Conservation (phyloP, 176 grass and related monocot genomes). For the Hordeum marinum region DNA sequence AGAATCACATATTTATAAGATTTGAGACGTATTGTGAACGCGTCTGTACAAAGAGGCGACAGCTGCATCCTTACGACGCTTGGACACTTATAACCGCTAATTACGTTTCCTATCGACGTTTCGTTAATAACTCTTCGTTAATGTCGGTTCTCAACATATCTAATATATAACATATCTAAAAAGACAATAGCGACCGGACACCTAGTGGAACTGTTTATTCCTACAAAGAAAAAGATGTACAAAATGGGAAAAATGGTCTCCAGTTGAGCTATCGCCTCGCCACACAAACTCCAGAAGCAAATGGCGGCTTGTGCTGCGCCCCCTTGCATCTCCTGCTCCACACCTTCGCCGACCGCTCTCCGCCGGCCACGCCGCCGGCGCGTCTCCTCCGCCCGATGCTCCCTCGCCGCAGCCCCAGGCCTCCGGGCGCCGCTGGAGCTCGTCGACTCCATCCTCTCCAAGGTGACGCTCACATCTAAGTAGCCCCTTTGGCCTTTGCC, state of each 20-base stretch:
- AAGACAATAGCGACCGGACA: background rate
- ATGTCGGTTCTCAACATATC: too few species aligned
- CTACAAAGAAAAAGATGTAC: background rate
- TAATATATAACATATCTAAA: too few species aligned
- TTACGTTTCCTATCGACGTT: too few species aligned
- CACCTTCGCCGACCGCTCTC: slow-evolving; percentile 21
- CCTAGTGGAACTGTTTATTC: background rate
- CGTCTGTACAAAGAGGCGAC: too few species aligned
- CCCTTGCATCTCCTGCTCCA: slow-evolving; percentile 31
- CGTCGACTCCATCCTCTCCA: slow-evolving; percentile 72
- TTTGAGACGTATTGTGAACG: too few species aligned
- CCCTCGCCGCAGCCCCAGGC: slow-evolving; percentile 40
- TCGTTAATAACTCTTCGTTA: too few species aligned
- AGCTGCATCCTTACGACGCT: too few species aligned
- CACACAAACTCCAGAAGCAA: slow-evolving; percentile 23
- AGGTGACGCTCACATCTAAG: slow-evolving; percentile 28
- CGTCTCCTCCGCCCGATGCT: slow-evolving; percentile 41
- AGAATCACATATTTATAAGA: too few species aligned
- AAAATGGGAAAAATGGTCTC: background rate
- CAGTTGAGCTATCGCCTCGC: background rate
- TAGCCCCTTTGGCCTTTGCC: background rate
- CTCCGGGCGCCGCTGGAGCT: slow-evolving; percentile 57
- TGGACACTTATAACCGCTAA: too few species aligned
- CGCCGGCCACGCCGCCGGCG: slow-evolving; percentile 22
- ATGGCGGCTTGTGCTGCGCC: slow-evolving; percentile 36